These are phyloP conservation scores for Cladosporium sp. DNA, from an alignment of 2,329 filamentous ascomycete species.

Conservation along the genomic window DNA sequence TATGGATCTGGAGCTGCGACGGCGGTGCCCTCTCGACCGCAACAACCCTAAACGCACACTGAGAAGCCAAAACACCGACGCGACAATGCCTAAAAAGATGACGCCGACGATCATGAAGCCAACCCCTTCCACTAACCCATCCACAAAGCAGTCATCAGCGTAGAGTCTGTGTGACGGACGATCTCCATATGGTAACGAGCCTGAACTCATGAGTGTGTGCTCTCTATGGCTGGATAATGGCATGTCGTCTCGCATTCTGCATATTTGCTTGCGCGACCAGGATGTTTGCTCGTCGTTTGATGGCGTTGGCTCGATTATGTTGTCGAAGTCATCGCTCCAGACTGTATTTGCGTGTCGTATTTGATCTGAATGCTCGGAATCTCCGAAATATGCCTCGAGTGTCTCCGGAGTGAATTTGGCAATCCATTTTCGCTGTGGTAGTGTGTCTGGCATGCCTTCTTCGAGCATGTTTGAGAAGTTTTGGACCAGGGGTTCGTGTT, in stretches of 20 bases:
- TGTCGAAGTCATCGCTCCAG: constrained; percentile 10
- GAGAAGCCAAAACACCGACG: background rate
- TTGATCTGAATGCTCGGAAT: background rate
- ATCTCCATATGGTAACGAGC: background rate
- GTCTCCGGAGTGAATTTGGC: background rate
- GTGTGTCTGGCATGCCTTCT: background rate
- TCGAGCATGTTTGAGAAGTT: no score
- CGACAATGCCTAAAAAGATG: background rate
- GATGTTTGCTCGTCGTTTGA: background rate
- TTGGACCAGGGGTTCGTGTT: no score
- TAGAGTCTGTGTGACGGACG: background rate
- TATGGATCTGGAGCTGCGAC: background rate
- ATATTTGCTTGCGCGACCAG: background rate
- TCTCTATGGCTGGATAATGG: background rate
- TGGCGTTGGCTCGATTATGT: background rate
- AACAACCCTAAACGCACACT: background rate
- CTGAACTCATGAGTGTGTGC: background rate
- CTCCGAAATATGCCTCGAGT: background rate
- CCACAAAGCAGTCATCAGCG: background rate
- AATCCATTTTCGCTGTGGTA: constrained; percentile 3
- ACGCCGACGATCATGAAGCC: background rate
- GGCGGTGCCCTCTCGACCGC: background rate
- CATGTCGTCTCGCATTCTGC: background rate
- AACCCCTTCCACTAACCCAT: background rate
- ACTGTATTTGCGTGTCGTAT: background rate